Evolutionary conservation across 2,329 filamentous ascomycete species (phyloP), one percentile per base, ranked within the genome.

Genomic region (Ilyonectria mors-panacis): DNA sequence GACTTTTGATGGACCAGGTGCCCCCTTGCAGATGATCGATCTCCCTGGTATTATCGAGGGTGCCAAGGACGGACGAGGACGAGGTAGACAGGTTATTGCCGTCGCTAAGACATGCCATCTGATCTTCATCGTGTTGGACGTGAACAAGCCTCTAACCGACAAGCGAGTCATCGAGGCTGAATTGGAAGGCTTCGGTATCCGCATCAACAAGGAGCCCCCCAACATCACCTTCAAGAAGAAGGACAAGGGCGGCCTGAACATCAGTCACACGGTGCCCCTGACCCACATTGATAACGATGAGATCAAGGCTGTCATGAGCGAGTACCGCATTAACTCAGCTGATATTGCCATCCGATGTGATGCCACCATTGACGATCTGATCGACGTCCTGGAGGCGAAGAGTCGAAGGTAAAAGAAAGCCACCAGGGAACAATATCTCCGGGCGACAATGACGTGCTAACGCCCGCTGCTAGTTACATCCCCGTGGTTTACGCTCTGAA

Each of bases 171-270:
- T 99, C 78, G 96, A 99, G 83, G 88, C 90, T 58, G 96, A 99
- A 84, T 83, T 99, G 79, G 96, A 99, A 81, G 96, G 96, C 8
- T 99, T 99, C 77, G 96, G 96, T 37, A 98, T 99, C 79, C 90
- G 96, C 63, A 95, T 98, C 85, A 99, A 99, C 87, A 99, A 98
- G 86, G 85, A 91, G 75, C 96, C 96, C 28, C 96, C 96, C 45
- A 99, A 99, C 81, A 99, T 99, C 77, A 93, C 96, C n/a, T 97
- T 98, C 87, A 97, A 92, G 84, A 99, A 99, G 87, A 99, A 99
- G 87, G 96, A 99, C 83, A 98, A 98, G 79, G 96, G 96, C 74
- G 96, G 96, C 39, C 90, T 99, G 78, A 95, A 93, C 78, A 96
- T 99, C 78, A 97, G 95, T n/a, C 96, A 90, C 82, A 99, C 96